Base-by-base conservation (phyloP, 2,329 filamentous ascomycete species). In the Exophiala aquamarina region DNA sequence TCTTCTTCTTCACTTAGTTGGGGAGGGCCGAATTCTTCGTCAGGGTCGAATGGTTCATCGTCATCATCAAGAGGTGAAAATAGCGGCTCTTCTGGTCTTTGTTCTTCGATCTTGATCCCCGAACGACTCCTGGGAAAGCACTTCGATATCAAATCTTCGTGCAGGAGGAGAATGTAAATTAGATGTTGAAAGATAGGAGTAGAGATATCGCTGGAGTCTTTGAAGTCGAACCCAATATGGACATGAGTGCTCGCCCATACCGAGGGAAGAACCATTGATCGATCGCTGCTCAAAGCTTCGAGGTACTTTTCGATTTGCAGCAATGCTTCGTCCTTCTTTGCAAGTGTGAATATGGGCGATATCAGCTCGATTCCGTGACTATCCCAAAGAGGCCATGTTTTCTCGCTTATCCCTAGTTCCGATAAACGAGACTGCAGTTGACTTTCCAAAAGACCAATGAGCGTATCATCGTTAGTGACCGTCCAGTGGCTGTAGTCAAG, bases 141-240 rank as follows among this genome's bases (percentile, higher is more conserved):
- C n/a, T 54, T 50, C 5, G 55, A 50, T 14, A 58, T 43, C 20
- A 56, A 45, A 17, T 54, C 47, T 29, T 58, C 53, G 17, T 58
- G 49, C 14, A 45, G 7, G 15, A 58, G 39, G 2, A 58, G 44
- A 32, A 51, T 49, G 26, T 54, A 58, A 14, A 50, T 48, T 17
- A 58, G 33, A 34, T 54, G 54, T 18, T 52, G 50, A n/a, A 55
- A 29, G n/a, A 49, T 23, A 15, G 47, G 29, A 4, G 51, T 40
- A 19, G 52, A 44, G 26, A 53, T 50, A 31, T 55, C 41, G 40
- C 47, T 37, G 1, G 49, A 28, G 1, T 28, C 23, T 4, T 48
- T 35, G 28, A 50, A 50, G 21, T 52, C 42, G 35, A 58, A 47
- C 3, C 54, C 56, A 20, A 57, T 44, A 36, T 56, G 56, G 14